phyloP scores from a whole-genome alignment of 1,139 yeast genomes.

The Sugiyamaella xylanicola region DNA sequence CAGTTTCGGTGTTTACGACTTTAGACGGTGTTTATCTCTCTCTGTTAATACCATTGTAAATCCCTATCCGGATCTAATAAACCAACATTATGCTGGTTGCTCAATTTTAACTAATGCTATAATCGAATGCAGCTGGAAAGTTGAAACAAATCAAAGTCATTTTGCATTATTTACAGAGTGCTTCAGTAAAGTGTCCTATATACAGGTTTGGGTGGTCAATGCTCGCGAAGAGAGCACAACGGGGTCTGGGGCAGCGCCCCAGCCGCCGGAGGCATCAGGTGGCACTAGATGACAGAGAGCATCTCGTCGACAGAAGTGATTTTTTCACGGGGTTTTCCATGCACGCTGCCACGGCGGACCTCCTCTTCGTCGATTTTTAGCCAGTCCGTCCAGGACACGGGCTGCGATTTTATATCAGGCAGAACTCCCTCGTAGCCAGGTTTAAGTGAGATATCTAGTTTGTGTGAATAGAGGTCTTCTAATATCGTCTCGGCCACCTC shows the following conservation, averaged over 20 bases:
- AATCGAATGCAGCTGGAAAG: too few species aligned
- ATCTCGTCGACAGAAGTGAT: conserved; percentile 53
- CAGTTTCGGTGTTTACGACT: too few species aligned
- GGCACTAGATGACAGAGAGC: conserved; percentile 43
- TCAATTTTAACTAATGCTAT: too few species aligned
- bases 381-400: conserved; percentile 78
- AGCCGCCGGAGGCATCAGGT: neutral
- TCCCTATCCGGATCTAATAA: too few species aligned
- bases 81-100: too few species aligned
- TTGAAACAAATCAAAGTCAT: too few species aligned
- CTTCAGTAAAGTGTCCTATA: too few species aligned
- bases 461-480: conserved; percentile 46
- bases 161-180: too few species aligned
- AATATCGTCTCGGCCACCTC: conserved; percentile 69
- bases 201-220: too few species aligned
- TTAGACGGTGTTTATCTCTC: too few species aligned
- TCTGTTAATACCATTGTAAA: too few species aligned
- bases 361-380: conserved; percentile 58
- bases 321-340: conserved; percentile 62
- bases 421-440: conserved; percentile 45
- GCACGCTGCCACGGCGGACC: conserved; percentile 48
- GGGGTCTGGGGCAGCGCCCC: neutral
- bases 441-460: conserved; percentile 28
- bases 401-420: conserved; percentile 37
- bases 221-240: too few species aligned